Conservation (phyloP, 139 green algal species). For the Parachlorella kessleri region DNA sequence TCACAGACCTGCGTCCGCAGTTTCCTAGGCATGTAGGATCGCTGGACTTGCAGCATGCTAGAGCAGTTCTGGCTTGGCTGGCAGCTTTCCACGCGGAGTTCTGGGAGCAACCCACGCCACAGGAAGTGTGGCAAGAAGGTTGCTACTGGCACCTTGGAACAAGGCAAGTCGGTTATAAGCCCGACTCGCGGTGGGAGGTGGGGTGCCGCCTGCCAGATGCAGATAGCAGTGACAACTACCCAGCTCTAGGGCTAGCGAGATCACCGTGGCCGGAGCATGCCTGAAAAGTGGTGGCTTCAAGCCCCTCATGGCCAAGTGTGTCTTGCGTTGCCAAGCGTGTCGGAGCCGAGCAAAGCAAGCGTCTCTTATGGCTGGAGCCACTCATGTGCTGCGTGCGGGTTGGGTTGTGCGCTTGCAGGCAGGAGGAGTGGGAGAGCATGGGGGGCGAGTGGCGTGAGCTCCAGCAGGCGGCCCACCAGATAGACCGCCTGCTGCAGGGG, state of each 20-base stretch:
- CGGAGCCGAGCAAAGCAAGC: not conserved
- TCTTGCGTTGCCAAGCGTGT: not conserved
- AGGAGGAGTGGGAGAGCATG: conserved; percentile 48
- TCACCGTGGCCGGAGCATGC: not conserved
- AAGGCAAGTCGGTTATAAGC: not conserved
- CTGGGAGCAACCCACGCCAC: conserved; percentile 21
- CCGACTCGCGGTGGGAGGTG: not conserved
- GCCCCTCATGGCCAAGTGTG: not conserved
- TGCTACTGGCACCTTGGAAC: conserved; percentile 62
- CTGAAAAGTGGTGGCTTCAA: not conserved
- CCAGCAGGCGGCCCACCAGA: conserved; percentile 26
- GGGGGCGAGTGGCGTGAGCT: conserved; percentile 37
- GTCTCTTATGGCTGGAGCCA: not conserved
- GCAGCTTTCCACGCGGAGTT: conserved; percentile 48
- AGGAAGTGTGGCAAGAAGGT: conserved; percentile 27
- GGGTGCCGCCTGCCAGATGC: not conserved
- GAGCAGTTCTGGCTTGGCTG: conserved; percentile 44
- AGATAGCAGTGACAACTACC: not conserved
- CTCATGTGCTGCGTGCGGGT: not conserved
- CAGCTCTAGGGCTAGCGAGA: not conserved
- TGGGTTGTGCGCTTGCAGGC: not conserved
- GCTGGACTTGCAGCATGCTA: conserved; percentile 25
- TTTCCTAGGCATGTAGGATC: conserved; percentile 3
- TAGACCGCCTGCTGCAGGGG: conserved; percentile 30
- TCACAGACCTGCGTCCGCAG: conserved; percentile 19